Base-by-base conservation (phyloP, 805 yeast genomes). In the Zygoascus bituminiphila region DNA sequence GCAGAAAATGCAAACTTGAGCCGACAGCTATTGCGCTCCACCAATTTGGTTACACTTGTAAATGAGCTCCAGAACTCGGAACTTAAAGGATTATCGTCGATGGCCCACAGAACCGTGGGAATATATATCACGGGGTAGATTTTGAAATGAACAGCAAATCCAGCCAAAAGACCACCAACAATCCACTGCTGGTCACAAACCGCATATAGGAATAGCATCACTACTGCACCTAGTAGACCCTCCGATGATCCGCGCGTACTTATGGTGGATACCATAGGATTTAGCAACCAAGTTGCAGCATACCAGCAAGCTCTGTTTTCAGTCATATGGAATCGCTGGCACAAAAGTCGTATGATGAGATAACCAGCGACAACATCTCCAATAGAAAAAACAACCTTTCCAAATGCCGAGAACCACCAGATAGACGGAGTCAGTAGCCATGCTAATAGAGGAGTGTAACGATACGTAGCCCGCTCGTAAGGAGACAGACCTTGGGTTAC, bases 181-280 rank as follows among this genome's bases (percentile, higher is more conserved):
- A 81, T 59, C 36, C 61, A 67, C 44, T 57, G 53, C 24, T 56
- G 54, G 19, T 56, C 39, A 57, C 77, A 79, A 0, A 85, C 67
- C 1, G 68, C 64, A 67, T 68, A 69, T 25, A 68, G 58, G 38
- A 81, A 67, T 6, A 74, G 61, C 73, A 88, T 76, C 2, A 88
- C 75, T 55, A 91, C 68, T 26, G 86, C 88, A 1, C 94, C 87
- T 42, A 93, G 65, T 1, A 93, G 73, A 52, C 96, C 88, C 60
- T 93, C 98, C 0, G 96, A 84, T 23, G 93, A 85, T 1, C 98
- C 98, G 42, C 98, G 72, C 0, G 97, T 88, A 54, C 91, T 81
- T 44, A 93, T 93, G 0, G 95, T 88, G 26, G 83, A 78, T 0
- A 89, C 98, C 93, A 93, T 85, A 14, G 98, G 98, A 62, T 93